Conservation (phyloP, 345 rosid genomes). For the Kandelia obovata region DNA sequence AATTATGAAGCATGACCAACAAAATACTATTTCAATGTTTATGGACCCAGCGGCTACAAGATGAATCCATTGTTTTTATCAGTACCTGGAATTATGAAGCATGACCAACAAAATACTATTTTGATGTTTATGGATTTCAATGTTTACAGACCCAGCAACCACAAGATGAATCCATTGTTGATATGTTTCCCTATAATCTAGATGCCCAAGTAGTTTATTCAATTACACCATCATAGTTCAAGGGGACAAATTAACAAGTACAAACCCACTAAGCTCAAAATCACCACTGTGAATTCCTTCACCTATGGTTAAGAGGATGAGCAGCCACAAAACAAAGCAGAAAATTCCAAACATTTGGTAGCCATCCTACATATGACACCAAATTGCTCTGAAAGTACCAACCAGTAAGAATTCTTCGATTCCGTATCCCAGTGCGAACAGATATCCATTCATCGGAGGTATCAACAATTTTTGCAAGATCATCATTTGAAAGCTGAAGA, state of each 20-base stretch:
- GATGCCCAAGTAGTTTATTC: background rate
- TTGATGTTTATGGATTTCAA: too few species aligned
- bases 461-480: constrained; percentile 79
- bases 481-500: constrained; percentile 77
- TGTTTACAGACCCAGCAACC: too few species aligned
- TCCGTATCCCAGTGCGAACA: constrained; percentile 82
- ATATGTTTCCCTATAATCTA: background rate
- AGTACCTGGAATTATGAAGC: too few species aligned
- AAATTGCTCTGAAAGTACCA: constrained; percentile 13
- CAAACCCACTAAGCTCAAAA: constrained; percentile 2
- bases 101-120: too few species aligned
- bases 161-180: too few species aligned
- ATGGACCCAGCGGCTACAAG: too few species aligned
- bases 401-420: constrained; percentile 77
- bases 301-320: background rate
- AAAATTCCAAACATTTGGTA: constrained; percentile 2
- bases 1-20: too few species aligned
- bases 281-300: constrained; percentile 8
- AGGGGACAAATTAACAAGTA: background rate
- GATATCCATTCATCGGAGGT: constrained; percentile 91
- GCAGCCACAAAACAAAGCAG: background rate
- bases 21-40: too few species aligned
- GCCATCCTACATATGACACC: constrained; percentile 1
- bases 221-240: background rate
- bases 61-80: too few species aligned